phyloP scores from a whole-genome alignment of 805 yeast species.

The Saturnispora hagleri region DNA sequence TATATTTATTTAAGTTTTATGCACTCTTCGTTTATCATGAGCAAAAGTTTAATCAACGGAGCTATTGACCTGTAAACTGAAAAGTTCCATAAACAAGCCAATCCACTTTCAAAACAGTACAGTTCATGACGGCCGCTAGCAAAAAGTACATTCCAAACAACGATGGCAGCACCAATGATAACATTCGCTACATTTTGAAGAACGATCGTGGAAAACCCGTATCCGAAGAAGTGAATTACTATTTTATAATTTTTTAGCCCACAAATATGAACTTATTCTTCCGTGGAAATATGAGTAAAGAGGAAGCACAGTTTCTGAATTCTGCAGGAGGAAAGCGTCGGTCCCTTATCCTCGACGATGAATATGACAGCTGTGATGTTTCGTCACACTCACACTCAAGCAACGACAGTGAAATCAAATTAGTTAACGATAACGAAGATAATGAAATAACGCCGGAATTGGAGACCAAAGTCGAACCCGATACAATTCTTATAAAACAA shows the following conservation, averaged over 20 bases:
- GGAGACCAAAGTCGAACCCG: background rate
- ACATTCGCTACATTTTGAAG: background rate
- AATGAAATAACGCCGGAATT: background rate
- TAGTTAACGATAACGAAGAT: background rate
- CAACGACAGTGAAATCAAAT: background rate
- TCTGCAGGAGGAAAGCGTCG: slow-evolving; percentile 8
- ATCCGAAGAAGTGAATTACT: background rate
- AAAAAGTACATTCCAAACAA: background rate
- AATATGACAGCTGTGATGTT: slow-evolving; percentile 12
- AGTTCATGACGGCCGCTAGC: background rate
- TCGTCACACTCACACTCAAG: background rate
- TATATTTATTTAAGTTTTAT: background rate
- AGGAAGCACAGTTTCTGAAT: background rate
- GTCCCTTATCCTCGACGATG: slow-evolving; percentile 18
- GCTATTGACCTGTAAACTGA: background rate
- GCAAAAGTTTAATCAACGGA: background rate
- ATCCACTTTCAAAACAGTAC: too few relatives aligned
- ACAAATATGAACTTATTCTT: background rate
- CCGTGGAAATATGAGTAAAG: background rate
- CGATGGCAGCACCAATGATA: background rate
- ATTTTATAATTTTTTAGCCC: background rate
- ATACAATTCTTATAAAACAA: background rate
- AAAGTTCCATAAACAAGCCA: background rate
- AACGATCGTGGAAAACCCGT: background rate
- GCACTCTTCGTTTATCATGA: background rate